phyloP scores from a whole-genome alignment of 129 eudicot species.

The Lactuca saligna region DNA sequence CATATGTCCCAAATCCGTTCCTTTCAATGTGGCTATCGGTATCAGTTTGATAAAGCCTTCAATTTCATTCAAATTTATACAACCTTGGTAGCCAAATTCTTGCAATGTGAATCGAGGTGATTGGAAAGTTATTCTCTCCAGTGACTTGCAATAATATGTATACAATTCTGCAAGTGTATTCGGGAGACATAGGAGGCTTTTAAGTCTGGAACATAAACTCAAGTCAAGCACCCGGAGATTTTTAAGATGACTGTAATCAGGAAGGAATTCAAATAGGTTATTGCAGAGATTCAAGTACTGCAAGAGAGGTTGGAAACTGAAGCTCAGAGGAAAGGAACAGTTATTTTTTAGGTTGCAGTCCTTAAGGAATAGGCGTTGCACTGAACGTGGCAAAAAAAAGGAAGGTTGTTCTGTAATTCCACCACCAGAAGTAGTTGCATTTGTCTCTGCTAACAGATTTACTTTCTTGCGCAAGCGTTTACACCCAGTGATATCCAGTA shows the following conservation, averaged over 20 bases:
- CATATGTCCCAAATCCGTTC: constrained; percentile 28
- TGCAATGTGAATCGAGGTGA: constrained; percentile 24
- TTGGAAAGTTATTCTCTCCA: constrained; percentile 19
- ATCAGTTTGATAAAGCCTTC: constrained; percentile 32
- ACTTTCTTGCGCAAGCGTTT: background rate
- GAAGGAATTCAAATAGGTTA: constrained; percentile 15
- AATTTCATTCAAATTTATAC: constrained; percentile 20
- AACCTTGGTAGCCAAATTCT: constrained; percentile 33
- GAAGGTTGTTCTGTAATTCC: background rate
- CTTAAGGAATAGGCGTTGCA: constrained; percentile 15
- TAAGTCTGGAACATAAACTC: constrained; percentile 16
- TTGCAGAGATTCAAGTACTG: constrained; percentile 22
- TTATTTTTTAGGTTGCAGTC: constrained; percentile 21
- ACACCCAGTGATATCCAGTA: constrained; percentile 26
- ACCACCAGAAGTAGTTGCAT: background rate
- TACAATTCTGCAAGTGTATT: constrained; percentile 28
- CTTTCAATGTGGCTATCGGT: constrained; percentile 18
- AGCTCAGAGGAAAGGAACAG: constrained; percentile 18
- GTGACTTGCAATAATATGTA: constrained; percentile 16
- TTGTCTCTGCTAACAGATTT: background rate
- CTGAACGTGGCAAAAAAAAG: constrained; percentile 19
- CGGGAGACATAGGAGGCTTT: constrained; percentile 15
- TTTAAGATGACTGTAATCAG: constrained; percentile 23
- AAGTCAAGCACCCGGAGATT: constrained; percentile 29
- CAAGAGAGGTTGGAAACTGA: constrained; percentile 10